Evolutionary conservation across 2,329 filamentous ascomycete species (phyloP).

Genomic region (Exophiala alcalophila): DNA sequence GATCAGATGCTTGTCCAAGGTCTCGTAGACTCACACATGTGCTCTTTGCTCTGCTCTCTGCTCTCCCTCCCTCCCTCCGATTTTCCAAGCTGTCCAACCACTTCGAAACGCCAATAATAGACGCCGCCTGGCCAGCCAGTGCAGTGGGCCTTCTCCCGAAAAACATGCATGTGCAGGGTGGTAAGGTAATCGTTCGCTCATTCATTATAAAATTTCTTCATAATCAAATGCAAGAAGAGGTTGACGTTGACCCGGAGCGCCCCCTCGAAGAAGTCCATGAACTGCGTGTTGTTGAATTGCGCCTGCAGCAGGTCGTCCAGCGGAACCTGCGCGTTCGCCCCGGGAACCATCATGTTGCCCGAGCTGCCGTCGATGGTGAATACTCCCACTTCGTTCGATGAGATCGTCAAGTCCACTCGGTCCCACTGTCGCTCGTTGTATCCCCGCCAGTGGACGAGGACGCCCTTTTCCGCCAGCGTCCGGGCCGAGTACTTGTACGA

Average conservation of each 20-base stretch:
- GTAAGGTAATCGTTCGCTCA: too few species aligned
- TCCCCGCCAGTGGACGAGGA: slow-evolving; percentile 86
- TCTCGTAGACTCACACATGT: too few species aligned
- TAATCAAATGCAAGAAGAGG: slow-evolving; percentile 89
- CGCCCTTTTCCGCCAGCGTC: slow-evolving; percentile 85
- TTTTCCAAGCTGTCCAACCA: too few species aligned
- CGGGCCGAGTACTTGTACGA: slow-evolving; percentile 96
- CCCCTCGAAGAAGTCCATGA: slow-evolving; percentile 89
- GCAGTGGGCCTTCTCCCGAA: too few species aligned
- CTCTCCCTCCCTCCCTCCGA: too few species aligned
- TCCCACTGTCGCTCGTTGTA: slow-evolving; percentile 82
- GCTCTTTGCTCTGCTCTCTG: too few species aligned
- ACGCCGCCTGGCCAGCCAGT: too few species aligned
- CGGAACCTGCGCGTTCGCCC: slow-evolving; percentile 80
- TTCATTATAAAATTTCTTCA: slow-evolving; percentile 91
- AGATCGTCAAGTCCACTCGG: slow-evolving; percentile 90
- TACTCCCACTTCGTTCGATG: slow-evolving; percentile 87
- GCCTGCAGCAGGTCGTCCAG: slow-evolving; percentile 93
- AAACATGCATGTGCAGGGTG: too few species aligned
- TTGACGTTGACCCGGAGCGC: slow-evolving; percentile 90
- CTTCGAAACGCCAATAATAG: too few species aligned
- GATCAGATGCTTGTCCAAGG: too few species aligned
- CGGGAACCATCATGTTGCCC: slow-evolving; percentile 92
- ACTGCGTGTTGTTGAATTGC: slow-evolving; percentile 95
- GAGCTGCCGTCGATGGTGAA: slow-evolving; percentile 89